phyloP scores from a whole-genome alignment of 2,329 filamentous ascomycete genomes.

The Fusarium equiseti region DNA sequence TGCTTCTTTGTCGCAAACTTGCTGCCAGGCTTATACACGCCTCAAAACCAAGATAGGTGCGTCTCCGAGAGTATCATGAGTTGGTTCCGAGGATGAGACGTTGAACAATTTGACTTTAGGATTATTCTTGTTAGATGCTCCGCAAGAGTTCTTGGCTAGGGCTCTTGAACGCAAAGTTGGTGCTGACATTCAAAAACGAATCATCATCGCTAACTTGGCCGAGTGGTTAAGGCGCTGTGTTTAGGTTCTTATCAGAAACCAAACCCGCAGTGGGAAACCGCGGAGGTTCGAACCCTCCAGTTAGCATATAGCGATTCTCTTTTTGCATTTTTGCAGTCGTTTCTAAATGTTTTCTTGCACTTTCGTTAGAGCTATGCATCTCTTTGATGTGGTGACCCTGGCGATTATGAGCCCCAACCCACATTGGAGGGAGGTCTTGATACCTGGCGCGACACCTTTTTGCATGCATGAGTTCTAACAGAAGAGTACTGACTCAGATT shows the following conservation, averaged over 20 bases:
- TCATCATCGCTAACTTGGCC: slow-evolving; percentile 43
- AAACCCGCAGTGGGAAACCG: slow-evolving; percentile 45
- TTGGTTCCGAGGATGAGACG: not conserved
- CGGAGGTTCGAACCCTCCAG: slow-evolving; percentile 45
- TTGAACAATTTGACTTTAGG: not conserved
- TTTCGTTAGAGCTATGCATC: too few relatives aligned
- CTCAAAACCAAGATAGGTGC: too few relatives aligned
- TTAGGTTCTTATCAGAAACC: slow-evolving; percentile 43
- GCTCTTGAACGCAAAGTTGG: fast-evolving
- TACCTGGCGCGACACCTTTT: too few relatives aligned
- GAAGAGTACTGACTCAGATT: too few relatives aligned
- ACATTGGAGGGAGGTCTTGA: too few relatives aligned
- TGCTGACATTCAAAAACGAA: not conserved
- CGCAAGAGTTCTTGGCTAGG: fast-evolving
- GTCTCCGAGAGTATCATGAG: not conserved
- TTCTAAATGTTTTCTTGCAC: too few relatives aligned
- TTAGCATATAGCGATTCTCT: slow-evolving; percentile 32
- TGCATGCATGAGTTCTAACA: too few relatives aligned
- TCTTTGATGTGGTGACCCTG: not conserved
- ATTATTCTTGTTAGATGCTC: not conserved
- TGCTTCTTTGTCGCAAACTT: not conserved
- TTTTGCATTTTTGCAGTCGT: not conserved
- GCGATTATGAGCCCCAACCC: too few relatives aligned
- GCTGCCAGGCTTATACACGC: too few relatives aligned
- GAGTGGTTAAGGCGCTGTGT: slow-evolving; percentile 45